These are phyloP conservation scores for Trichosporon sp. DNA, from an alignment of 1,284 basidiomycete species.

Conservation along the genomic window DNA sequence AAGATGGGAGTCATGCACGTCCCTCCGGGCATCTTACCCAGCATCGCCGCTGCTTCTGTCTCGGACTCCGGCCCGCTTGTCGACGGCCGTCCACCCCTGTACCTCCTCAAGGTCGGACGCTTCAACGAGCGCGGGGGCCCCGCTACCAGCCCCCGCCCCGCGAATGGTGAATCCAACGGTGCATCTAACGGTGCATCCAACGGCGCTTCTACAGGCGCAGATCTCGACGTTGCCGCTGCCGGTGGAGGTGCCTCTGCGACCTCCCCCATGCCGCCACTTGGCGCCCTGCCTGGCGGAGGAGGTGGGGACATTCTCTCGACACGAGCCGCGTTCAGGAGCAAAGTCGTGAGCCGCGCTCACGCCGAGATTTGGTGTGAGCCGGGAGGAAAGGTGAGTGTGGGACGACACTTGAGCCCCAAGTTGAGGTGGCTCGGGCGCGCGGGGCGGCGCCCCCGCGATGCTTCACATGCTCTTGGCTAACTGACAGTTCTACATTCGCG, in stretches of 20 bases:
- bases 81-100: slow-evolving; percentile 52
- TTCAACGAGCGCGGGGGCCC: slow-evolving; percentile 81
- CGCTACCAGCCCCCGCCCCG: slow-evolving; percentile 11
- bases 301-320: slow-evolving; percentile 62
- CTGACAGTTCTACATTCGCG: slow-evolving; percentile 73
- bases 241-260: slow-evolving; percentile 48
- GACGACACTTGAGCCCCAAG: too few species aligned
- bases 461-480: slow-evolving; percentile 26
- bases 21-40: slow-evolving; percentile 50
- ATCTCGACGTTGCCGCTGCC: slow-evolving; percentile 47
- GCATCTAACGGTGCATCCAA: not conserved
- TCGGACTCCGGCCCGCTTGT: slow-evolving; percentile 26
- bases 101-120: slow-evolving; percentile 77
- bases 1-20: slow-evolving; percentile 56
- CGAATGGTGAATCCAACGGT: not conserved
- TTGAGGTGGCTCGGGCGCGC: too few species aligned
- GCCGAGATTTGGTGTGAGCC: slow-evolving; percentile 84
- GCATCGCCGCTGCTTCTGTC: slow-evolving; percentile 30
- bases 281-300: slow-evolving; percentile 24
- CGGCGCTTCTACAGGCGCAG: not conserved
- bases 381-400: slow-evolving; percentile 54
- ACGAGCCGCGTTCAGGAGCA: slow-evolving; percentile 91
- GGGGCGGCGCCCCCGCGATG: too few species aligned
- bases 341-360: slow-evolving; percentile 90
- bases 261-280: not conserved